Conservation (phyloP, 2,329 filamentous ascomycete species). For the Aspergillus tamarii region DNA sequence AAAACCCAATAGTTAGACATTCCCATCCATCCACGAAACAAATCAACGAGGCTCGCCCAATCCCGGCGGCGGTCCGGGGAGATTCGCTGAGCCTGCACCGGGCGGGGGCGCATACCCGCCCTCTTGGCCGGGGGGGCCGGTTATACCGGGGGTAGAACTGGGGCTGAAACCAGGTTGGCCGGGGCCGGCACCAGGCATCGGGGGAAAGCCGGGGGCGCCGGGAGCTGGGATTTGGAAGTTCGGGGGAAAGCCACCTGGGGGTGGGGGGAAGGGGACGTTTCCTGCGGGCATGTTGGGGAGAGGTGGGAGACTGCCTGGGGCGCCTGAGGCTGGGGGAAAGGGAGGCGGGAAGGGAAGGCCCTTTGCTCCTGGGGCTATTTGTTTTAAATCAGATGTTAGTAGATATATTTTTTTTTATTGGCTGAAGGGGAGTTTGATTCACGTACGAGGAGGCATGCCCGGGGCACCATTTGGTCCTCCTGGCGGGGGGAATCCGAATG, state of each 20-base stretch:
- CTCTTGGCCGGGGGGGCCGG: constrained; percentile 34
- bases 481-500: constrained; percentile 57
- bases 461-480: constrained; percentile 43
- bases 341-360: constrained; percentile 59
- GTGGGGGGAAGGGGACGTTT: constrained; percentile 48
- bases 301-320: constrained; percentile 39
- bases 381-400: constrained; percentile 16
- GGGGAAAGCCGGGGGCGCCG: constrained; percentile 35
- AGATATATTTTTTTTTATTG: background rate
- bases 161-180: constrained; percentile 33
- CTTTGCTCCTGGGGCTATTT: constrained; percentile 59
- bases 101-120: constrained; percentile 32
- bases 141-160: constrained; percentile 31
- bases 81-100: constrained; percentile 24
- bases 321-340: constrained; percentile 36
- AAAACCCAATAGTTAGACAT: background rate
- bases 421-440: background rate
- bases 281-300: constrained; percentile 46
- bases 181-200: constrained; percentile 29
- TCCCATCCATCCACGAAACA: background rate
- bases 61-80: constrained; percentile 31
- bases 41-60: constrained; percentile 34
- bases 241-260: constrained; percentile 36
- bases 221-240: constrained; percentile 52
- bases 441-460: constrained; percentile 59